A percentile compares a stretch with the other conserved stretches of the same genome.
Conservation (phyloP, 495 filamentous ascomycete species). For the Hyaloscypha bicolor region DNA sequence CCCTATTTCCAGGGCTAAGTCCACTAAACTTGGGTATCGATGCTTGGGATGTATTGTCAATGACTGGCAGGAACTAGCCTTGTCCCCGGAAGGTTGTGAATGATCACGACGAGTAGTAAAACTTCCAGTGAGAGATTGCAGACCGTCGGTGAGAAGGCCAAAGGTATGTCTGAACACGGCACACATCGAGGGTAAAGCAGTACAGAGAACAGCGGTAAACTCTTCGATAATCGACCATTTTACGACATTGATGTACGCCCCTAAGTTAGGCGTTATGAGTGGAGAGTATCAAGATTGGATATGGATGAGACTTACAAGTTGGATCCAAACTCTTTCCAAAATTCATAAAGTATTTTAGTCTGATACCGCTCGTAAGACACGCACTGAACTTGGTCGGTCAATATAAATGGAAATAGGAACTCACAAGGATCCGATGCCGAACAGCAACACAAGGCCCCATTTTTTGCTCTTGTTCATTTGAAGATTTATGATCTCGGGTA, state of each 20-base stretch:
- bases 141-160: not conserved
- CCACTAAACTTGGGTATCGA: not conserved
- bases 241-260: constrained; percentile 44
- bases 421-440: constrained; percentile 42
- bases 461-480: constrained; percentile 41
- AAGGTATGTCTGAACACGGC: constrained; percentile 28
- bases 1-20: not conserved
- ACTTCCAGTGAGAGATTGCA: not conserved
- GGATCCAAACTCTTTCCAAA: constrained; percentile 34
- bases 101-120: not conserved
- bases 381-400: constrained; percentile 24
- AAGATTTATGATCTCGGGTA: constrained; percentile 40
- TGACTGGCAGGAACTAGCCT: not conserved
- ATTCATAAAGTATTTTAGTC: constrained; percentile 39
- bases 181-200: constrained; percentile 41
- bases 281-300: not conserved
- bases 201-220: constrained; percentile 50
- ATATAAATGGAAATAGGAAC: constrained; percentile 14
- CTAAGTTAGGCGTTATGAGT: constrained; percentile 15
- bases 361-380: constrained; percentile 39
- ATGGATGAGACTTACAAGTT: constrained; percentile 32
- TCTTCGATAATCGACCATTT: constrained; percentile 52
- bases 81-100: not conserved
- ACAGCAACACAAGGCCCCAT: constrained; percentile 40
- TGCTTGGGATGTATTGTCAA: not conserved